phyloP scores from a whole-genome alignment of 805 yeast species.

The Metschnikowia cerradonensis region DNA sequence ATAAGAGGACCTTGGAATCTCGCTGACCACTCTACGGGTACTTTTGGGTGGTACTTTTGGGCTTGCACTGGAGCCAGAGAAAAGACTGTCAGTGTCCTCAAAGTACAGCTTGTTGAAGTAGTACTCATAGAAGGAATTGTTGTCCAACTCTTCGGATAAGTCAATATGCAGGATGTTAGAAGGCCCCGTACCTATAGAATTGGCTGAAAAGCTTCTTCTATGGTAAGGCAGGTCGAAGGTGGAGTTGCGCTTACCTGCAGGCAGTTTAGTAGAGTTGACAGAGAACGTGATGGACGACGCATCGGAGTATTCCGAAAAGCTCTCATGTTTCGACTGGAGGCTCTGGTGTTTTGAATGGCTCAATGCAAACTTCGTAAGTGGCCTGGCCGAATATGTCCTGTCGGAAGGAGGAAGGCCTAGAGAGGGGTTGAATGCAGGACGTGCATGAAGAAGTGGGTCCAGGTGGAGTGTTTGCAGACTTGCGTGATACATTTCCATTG shows the following conservation, averaged over 20 bases:
- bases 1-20: background rate
- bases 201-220: background rate
- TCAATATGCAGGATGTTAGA: conserved; percentile 3
- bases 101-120: conserved; percentile 3
- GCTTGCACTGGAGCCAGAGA: background rate
- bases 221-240: conserved; percentile 1
- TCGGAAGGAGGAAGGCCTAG: background rate
- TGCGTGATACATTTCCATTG: background rate
- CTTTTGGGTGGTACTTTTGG: background rate
- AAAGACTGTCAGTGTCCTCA: background rate
- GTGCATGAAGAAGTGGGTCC: background rate
- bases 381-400: background rate
- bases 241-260: background rate
- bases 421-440: background rate
- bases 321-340: background rate
- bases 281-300: background rate
- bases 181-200: background rate
- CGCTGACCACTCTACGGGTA: background rate
- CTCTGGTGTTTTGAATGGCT: background rate
- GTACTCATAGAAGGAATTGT: conserved; percentile 2
- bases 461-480: background rate
- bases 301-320: background rate
- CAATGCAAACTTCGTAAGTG: background rate
- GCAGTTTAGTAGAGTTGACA: background rate
- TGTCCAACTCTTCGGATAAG: conserved; percentile 3